Evolutionary conservation across 2,329 filamentous ascomycete genomes (phyloP), one percentile per base, ranked within the genome.

Genomic region (Sporothrix protearum): DNA sequence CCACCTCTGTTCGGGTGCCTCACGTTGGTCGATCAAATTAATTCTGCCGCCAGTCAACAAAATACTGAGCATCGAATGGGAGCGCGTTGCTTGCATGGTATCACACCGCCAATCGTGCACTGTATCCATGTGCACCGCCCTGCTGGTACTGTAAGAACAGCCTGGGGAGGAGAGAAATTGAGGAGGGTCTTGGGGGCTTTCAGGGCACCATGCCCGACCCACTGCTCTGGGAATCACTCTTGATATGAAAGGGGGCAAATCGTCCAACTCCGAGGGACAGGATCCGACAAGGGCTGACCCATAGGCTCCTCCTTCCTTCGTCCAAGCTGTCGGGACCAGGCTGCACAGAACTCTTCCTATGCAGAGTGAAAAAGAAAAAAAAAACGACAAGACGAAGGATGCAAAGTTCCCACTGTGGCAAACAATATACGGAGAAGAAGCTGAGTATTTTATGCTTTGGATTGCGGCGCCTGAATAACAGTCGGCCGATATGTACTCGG

Each of bases 281-380:
- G 8, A 36, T 12, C 55, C 30, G 33, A 22, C 59, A 42, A 19
- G 42, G 33, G 42, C 42, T 66, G 25, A 10, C 42, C 42, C 22
- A 25, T n/a, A 47, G 61, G 61, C 61, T 49, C 61, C 9, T 49
- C 63, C 42, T 66, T 66, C 42, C 63, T 49, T 47, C 42, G 22
- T 42, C 63, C 63, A 66, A 66, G 9, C 63, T 66, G 63, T 66
- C 63, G 39, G 63, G 63, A 66, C 63, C 14, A 16, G 36, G 59
- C 22, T 45, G 19, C 36, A 45, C 59, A 28, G 6, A 28, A 63
- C 42, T 47, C 19, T 19, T 47, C 14, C 2, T 6, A 9, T 33
- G 30, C 55, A 59, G 16, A 36, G 9, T 1, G 8, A 30, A 49
- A 49, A 19, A 7, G 33, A 45, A 45, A n/a, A 2, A 42, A 61